phyloP scores from a whole-genome alignment of 176 grass and related monocot species.

The Oryza meridionalis region DNA sequence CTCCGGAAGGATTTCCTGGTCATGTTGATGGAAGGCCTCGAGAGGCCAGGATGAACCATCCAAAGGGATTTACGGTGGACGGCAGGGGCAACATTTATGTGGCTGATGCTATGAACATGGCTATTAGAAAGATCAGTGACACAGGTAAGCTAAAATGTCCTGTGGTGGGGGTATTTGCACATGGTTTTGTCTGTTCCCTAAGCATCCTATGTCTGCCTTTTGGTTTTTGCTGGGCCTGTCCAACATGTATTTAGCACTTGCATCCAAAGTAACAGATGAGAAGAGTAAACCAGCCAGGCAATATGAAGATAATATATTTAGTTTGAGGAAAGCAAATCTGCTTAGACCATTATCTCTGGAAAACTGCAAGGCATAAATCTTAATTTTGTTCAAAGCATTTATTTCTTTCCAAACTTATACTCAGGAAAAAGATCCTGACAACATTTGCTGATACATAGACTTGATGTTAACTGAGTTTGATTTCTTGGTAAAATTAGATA shows the following conservation, averaged over 20 bases:
- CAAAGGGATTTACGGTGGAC: conserved; percentile 93
- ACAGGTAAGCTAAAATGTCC: conserved; percentile 70
- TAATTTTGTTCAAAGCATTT: background rate
- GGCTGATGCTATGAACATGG: conserved; percentile 96
- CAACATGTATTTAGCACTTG: conserved; percentile 21
- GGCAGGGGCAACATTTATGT: conserved; percentile 94
- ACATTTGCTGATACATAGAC: background rate
- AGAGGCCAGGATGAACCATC: conserved; percentile 94
- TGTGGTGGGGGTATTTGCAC: conserved; percentile 41
- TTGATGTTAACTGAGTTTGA: conserved; percentile 14
- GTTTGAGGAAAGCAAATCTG: conserved; percentile 38
- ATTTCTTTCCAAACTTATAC: background rate
- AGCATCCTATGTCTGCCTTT: conserved; percentile 57
- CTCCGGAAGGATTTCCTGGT: conserved; percentile 79
- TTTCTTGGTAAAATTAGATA: conserved; percentile 15
- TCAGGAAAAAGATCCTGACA: background rate
- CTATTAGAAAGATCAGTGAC: conserved; percentile 99
- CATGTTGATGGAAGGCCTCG: conserved; percentile 84
- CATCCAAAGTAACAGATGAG: conserved; percentile 33
- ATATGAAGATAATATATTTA: conserved; percentile 2
- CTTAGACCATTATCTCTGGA: conserved; percentile 3
- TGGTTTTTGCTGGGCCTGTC: conserved; percentile 44
- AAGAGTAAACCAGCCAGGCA: background rate
- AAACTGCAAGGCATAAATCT: background rate
- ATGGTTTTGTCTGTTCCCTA: conserved; percentile 46